Evolutionary conservation across 2,329 filamentous ascomycete genomes (phyloP), one percentile per base, ranked within the genome.

Genomic region (Capronia americana): DNA sequence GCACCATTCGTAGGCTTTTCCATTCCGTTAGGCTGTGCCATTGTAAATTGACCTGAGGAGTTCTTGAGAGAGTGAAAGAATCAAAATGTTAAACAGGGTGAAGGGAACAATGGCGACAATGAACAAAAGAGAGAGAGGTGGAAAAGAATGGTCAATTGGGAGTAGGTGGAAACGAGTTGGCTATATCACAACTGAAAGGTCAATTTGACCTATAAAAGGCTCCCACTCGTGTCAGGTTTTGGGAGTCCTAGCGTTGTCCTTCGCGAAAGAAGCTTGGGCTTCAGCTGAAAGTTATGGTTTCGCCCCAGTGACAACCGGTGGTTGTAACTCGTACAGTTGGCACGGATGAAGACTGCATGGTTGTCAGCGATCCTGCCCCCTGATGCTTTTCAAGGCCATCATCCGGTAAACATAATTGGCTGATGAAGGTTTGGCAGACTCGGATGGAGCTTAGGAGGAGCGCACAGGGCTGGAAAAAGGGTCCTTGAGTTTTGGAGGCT

Each of bases 1-100:
- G 53, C 23, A 17, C 48, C 48, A 20, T 38, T 26, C 8, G 20
- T 24, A 11, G 30, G 51, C 51, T 64, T 64, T n/a, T 64, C 57
- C 46, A 41, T 59, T 20, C 11, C 32, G n/a, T 28, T 32, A 41
- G 55, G 51, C 41, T 61, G 50, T 26, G 23, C 28, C 41, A 51
- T 60, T 57, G 5, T 63, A 26, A 32, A 53, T 56, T 38, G n/a
- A 48, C 4, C 32, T 8, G 20, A 46, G 11, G 20, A 59, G 30
- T 17, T 48, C 3, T 59, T 12, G 50, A 57, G 23, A 20, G 24
- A 28, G 57, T 51, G 17, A 26, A 30, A 46, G 60, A 55, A 55
- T 23, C 17, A 54, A 38, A 34, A n/a, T 3, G 23, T 24, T 11
- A 26, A 51, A 34, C 44, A 10, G 30, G 48, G 12, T 30, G 10